Base-by-base conservation (phyloP, 805 yeast species). In the Lipomyces spencermartinsiae region DNA sequence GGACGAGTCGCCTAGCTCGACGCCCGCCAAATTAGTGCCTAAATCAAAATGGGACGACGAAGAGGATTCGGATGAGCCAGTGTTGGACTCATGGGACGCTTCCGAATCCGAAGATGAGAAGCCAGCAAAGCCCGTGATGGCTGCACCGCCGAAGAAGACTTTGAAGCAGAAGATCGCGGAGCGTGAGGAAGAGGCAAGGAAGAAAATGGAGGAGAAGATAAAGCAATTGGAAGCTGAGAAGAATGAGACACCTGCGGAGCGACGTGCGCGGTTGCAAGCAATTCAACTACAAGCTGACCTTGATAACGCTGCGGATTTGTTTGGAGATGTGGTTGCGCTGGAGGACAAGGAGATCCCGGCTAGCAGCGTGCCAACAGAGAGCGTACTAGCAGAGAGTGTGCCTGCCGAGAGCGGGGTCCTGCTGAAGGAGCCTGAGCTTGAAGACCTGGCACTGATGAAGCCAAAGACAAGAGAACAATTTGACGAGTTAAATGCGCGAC, bases 291-390 rank as follows among this genome's bases (percentile, higher is more conserved):
- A 87, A 59, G 86, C 97, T 34, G 99, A 94, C 81, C 83, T 94
- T 78, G 92, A 91, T 79, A 92, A 91, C 77, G 98, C 99, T 37
- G 94, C 97, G 8, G 97, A 91, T 74, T 83, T 94, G 74, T 92
- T 94, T 77, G 97, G 93, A 39, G 92, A 92, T 16, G 77, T 19
- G 31, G 29, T 14, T 51, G 55, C 10, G 9, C 14, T 33, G 22
- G 59, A 46, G 49, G 61, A 31, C 22, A 33, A 60, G 12, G n/a
- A 59, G 31, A 72, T 70, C 1, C 79, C 59, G 59, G 62, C 51
- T 16, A 25, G 29, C 29, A 25, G 29, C 29, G 3, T 25, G 29
- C 29, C 29, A 4, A 62, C 14, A 29, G 29, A 8, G 57, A 78
- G 73, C 75, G 80, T 57, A 76, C 80, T 31, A 76, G 29, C 55